Evolutionary conservation across 768 basidiomycete species (phyloP).

Genomic region (Amanita polypyramis): DNA sequence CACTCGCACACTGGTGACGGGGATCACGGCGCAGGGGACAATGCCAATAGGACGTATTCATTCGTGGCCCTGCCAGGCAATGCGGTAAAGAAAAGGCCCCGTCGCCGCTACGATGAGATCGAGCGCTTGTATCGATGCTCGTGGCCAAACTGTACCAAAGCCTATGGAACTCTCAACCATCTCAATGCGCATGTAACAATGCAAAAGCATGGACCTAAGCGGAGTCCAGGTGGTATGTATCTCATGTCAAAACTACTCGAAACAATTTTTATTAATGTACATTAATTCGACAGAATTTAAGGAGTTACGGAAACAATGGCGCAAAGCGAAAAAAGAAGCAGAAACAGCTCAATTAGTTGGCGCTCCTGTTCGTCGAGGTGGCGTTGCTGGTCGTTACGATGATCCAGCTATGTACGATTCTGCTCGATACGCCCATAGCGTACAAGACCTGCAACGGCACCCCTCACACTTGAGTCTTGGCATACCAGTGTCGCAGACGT

Average conservation of each 20-base stretch:
- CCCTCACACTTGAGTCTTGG: constrained; percentile 18
- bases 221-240: constrained; percentile 76
- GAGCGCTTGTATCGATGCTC: constrained; percentile 88
- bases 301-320: constrained; percentile 93
- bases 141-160: constrained; percentile 67
- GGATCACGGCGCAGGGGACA: constrained; percentile 20
- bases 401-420: constrained; percentile 19
- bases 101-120: constrained; percentile 88
- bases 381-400: constrained; percentile 20
- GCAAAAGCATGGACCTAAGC: constrained; percentile 91
- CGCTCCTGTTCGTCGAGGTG: constrained; percentile 21
- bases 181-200: constrained; percentile 97
- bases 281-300: constrained; percentile 72
- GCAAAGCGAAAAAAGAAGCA: constrained; percentile 82
- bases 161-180: constrained; percentile 93
- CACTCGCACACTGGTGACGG: constrained; percentile 8
- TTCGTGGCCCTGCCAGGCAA: constrained; percentile 78
- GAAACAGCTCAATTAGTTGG: constrained; percentile 18
- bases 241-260: not conserved
- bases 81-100: constrained; percentile 73
- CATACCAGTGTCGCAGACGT: constrained; percentile 17
- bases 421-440: constrained; percentile 20
- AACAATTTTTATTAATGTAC: constrained; percentile 12
- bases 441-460: constrained; percentile 17
- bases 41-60: constrained; percentile 57